Base-by-base conservation (phyloP, 768 basidiomycete species). In the Podaxis rugospora region DNA sequence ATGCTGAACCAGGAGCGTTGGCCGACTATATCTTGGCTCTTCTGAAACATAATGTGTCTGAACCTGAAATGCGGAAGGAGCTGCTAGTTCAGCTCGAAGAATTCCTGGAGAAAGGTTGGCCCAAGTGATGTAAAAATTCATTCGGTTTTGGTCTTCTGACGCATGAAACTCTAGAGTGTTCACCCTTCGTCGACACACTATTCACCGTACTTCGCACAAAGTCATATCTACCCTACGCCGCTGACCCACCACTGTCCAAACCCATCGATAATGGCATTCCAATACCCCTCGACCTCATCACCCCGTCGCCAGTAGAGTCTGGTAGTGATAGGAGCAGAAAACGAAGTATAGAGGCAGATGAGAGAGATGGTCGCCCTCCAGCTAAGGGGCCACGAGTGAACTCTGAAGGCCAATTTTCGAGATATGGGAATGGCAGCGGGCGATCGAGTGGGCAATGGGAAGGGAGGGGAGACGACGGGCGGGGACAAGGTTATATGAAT, bases 11-110 rank as follows among this genome's bases (percentile, higher is more conserved):
- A 32, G 85, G 87, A 32, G 93, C 94, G 35, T 86, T 98, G 55
- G 89, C 93, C 3, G 94, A 98, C 71, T 98, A 98, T 72, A 89
- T 98, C 66, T 84, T 97, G 52, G 96, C 96, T 14, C 79, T 98
- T 56, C 78, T 98, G 61, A 93, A 94, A 72, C 93, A 95, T 71
- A 92, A 93, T 74, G 89, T 88, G 1, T 81, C 90, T 3, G 90
- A 95, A 70, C 72, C 75, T 23, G 92, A 95, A 64, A 88, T 98
- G 82, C 82, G 90, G 65, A 85, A 85, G 66, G 91, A 93, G 69
- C 77, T 97, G 58, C 71, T 78, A 1, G 68, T 81, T 0, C 93
- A 97, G 70, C 79, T 98, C 57, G 89, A 89, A 57, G 95, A 97
- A 73, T 98, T 98, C 72, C 81, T 98, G 25, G 95, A 96, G 76